Base-by-base conservation (phyloP, 192 early-diverging fungal species). In the Mortierella hygrophila region DNA sequence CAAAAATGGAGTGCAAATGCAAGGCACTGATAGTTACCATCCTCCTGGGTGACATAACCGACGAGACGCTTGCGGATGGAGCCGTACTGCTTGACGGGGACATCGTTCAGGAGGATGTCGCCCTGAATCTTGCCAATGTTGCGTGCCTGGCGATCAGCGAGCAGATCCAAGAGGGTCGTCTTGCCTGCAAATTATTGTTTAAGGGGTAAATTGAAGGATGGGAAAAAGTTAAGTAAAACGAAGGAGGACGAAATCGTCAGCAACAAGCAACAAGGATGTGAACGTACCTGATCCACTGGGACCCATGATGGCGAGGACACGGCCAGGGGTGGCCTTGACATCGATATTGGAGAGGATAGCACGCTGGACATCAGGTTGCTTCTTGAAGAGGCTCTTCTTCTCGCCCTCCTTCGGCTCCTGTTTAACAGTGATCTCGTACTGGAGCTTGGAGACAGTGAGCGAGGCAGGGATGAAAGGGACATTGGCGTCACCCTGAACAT, bases 231-330 rank as follows among this genome's bases (percentile, higher is more conserved):
- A 35, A 71, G 41, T 35, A 71, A 38, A 23, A 3, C 6, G 40
- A 32, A 70, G 20, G 0, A 70, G 3, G 20, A 23, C 15, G 20
- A 41, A 71, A 71, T 3, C 21, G 38, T 35, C 13, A 37, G 16
- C 68, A 29, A 40, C 38, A 6, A 4, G 35, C 6, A 6, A 15
- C 44, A 15, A 46, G 11, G n/a, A 26, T 6, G 7, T 16, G 6
- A 57, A 21, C 77, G 3, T 89, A 91, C 38, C 93, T 90, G 83
- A 85, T 55, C 83, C 83, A 41, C 91, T 92, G 0, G 93, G 92
- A 8, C 94, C 94, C 87, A 95, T 90, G 70, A 95, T 93, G 16
- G 91, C 93, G 0, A 93, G 88, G 23, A 95, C 72, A 21, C 91
- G 90, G 4, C 93, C 93, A 2, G 93, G 93, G 7, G 41, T 80